Conservation (phyloP, 495 filamentous ascomycete genomes). For the Aspergillus bertholletiae region DNA sequence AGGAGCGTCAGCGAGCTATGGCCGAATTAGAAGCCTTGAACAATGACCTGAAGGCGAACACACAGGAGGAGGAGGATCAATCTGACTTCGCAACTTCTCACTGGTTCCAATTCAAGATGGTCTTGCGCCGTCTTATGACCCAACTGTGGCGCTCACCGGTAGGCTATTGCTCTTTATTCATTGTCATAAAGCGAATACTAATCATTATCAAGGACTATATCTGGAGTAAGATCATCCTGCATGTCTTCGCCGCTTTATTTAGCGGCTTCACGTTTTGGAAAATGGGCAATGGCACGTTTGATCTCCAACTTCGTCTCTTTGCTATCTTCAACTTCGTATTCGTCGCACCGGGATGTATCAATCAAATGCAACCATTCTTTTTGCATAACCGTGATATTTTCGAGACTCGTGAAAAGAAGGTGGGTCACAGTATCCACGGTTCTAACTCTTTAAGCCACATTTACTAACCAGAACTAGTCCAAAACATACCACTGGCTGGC, state of each 20-base stretch:
- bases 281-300: conserved; percentile 37
- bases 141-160: conserved; percentile 81
- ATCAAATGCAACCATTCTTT: conserved; percentile 86
- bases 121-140: conserved; percentile 64
- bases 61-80: conserved; percentile 41
- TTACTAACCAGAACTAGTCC: conserved; percentile 55
- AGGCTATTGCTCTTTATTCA: conserved; percentile 60
- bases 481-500: conserved; percentile 47
- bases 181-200: conserved; percentile 26
- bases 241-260: conserved; percentile 38
- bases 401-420: conserved; percentile 70
- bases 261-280: conserved; percentile 47
- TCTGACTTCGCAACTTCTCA: conserved; percentile 41
- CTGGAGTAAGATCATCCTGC: conserved; percentile 41
- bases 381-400: conserved; percentile 72
- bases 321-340: conserved; percentile 74
- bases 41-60: conserved; percentile 28
- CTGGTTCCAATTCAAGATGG: conserved; percentile 48
- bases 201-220: conserved; percentile 31
- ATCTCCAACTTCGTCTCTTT: conserved; percentile 36
- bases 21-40: conserved; percentile 64
- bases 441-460: conserved; percentile 56
- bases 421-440: conserved; percentile 56
- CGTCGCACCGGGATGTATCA: conserved; percentile 75
- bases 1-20: conserved; percentile 56